Conservation (phyloP, 139 green algal species). For the Nannochloris sp. region DNA sequence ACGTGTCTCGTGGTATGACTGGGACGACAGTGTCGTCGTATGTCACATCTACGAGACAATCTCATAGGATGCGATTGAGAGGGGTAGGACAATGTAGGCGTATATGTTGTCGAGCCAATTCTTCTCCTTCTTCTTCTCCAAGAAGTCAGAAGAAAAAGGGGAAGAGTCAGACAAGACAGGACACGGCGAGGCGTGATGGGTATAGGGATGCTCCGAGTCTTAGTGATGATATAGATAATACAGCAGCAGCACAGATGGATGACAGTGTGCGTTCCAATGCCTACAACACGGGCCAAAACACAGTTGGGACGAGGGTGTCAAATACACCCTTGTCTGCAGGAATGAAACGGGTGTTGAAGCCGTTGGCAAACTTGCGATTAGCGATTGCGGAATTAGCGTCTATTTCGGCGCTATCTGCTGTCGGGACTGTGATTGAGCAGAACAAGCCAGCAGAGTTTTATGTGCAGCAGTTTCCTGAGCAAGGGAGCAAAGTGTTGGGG, state of each 20-base stretch:
- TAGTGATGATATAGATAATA: too few species aligned
- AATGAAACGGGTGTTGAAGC: conserved; percentile 26
- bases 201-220: too few species aligned
- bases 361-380: conserved; percentile 75
- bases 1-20: too few species aligned
- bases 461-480: conserved; percentile 41
- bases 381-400: conserved; percentile 77
- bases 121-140: too few species aligned
- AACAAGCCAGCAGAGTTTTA: conserved; percentile 76
- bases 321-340: conserved; percentile 9
- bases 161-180: too few species aligned
- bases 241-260: neutral
- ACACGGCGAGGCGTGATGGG: too few species aligned
- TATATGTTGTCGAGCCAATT: too few species aligned
- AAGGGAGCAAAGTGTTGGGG: conserved; percentile 54
- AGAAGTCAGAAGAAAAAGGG: too few species aligned
- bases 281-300: neutral
- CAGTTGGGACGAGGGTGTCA: conserved; percentile 5
- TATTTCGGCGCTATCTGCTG: conserved; percentile 68
- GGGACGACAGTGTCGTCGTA: too few species aligned
- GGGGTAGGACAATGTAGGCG: too few species aligned
- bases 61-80: too few species aligned
- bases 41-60: too few species aligned
- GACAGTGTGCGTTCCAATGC: neutral
- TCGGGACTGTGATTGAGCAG: conserved; percentile 91